Evolutionary conservation across 495 filamentous ascomycete species (phyloP).

Genomic region (Tricharina praecox): DNA sequence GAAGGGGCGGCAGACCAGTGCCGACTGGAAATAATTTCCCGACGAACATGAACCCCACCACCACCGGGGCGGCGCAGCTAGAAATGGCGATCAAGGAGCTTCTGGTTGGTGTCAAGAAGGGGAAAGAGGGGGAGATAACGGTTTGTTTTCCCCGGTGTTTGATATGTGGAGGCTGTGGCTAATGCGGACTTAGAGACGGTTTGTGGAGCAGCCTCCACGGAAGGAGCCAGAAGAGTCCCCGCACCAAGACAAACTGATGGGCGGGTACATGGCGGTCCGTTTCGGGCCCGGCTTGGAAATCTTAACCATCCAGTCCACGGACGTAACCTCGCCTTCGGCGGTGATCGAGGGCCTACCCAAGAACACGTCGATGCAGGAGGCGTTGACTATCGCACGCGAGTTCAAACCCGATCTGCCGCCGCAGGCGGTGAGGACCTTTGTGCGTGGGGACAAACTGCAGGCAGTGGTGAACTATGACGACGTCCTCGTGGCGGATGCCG

Average conservation of each 20-base stretch:
- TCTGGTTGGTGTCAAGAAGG: neutral
- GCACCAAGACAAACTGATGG: slow-evolving; percentile 11
- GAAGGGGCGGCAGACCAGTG: neutral
- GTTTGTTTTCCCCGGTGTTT: neutral
- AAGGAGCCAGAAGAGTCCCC: neutral
- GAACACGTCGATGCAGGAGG: neutral
- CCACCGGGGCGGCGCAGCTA: neutral
- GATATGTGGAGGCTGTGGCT: neutral
- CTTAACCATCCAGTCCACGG: neutral
- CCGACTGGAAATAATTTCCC: neutral
- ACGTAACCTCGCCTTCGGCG: slow-evolving; percentile 5
- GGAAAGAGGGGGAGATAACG: neutral
- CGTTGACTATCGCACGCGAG: neutral
- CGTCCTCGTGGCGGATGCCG: neutral
- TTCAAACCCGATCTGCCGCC: neutral
- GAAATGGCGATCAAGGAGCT: neutral
- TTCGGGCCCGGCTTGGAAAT: slow-evolving; percentile 17
- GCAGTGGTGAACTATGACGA: neutral
- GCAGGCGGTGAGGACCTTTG: neutral
- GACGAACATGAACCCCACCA: neutral
- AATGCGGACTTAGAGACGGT: no score
- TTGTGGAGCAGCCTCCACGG: neutral
- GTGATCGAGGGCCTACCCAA: slow-evolving; percentile 8
- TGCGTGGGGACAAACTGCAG: neutral
- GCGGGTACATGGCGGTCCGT: slow-evolving; percentile 6